phyloP scores from a whole-genome alignment of 2,329 filamentous ascomycete genomes.

The Hirsutella minnesotensis region DNA sequence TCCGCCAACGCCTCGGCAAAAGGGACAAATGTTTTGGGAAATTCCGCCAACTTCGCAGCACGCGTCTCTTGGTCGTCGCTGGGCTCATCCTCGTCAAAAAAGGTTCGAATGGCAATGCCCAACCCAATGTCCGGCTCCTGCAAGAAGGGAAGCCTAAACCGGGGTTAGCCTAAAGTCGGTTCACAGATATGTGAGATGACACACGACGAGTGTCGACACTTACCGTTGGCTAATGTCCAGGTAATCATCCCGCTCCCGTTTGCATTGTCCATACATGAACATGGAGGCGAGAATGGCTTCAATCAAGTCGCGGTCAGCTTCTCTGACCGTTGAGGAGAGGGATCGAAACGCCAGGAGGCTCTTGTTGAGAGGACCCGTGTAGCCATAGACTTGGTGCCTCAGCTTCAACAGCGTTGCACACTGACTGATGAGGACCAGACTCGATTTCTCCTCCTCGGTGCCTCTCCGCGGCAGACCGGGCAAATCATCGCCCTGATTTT shows the following conservation, averaged over 20 bases:
- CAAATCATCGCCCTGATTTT: conserved; percentile 46
- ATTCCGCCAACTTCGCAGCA: conserved; percentile 32
- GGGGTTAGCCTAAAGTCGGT: conserved; percentile 5
- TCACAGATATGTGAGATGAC: neutral
- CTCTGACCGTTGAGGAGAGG: conserved; percentile 66
- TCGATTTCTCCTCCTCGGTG: conserved; percentile 61
- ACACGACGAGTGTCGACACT: neutral
- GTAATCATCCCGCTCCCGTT: conserved; percentile 56
- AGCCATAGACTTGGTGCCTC: conserved; percentile 74
- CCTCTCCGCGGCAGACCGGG: conserved; percentile 44
- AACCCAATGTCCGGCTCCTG: conserved; percentile 62
- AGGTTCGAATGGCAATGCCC: conserved; percentile 69
- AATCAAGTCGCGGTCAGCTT: conserved; percentile 67
- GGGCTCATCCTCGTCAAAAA: conserved; percentile 59
- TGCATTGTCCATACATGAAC: conserved; percentile 69
- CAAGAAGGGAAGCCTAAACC: conserved; percentile 51
- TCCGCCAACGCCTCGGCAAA: conserved; percentile 45
- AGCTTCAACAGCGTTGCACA: conserved; percentile 75
- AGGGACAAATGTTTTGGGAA: conserved; percentile 44
- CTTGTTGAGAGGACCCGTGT: conserved; percentile 87
- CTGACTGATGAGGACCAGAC: conserved; percentile 73
- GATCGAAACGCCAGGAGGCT: conserved; percentile 81
- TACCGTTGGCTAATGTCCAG: conserved; percentile 57
- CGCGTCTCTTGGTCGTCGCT: conserved; percentile 38
- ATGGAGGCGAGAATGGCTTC: conserved; percentile 74